Evolutionary conservation across 176 grass and related monocot species (phyloP).

Genomic region (Olyra latifolia): DNA sequence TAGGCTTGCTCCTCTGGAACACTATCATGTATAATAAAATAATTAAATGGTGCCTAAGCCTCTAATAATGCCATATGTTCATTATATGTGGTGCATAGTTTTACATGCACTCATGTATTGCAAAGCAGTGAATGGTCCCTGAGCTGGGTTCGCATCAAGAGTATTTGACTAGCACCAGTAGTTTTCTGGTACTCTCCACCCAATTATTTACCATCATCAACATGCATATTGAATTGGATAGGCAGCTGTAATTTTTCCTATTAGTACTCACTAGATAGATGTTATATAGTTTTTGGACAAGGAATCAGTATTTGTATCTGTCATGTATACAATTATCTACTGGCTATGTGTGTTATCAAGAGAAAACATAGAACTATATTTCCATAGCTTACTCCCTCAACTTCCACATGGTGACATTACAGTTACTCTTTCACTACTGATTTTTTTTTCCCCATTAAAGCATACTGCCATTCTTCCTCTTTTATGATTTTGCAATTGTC

Average conservation of each 20-base stretch:
- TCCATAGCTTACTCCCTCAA: background rate
- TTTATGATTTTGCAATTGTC: background rate
- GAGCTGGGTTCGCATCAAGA: slow-evolving; percentile 8
- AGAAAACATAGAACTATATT: background rate
- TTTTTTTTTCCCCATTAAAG: background rate
- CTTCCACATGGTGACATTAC: background rate
- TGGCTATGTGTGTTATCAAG: background rate
- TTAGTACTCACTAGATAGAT: background rate
- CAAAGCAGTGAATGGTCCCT: background rate
- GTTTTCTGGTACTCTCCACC: background rate
- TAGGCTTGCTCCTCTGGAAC: background rate
- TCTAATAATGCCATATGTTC: slow-evolving; percentile 21
- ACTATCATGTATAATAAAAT: background rate
- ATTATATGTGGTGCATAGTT: background rate
- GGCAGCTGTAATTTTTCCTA: background rate
- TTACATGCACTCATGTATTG: background rate
- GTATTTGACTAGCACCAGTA: background rate
- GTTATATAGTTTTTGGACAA: background rate
- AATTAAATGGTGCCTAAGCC: slow-evolving; percentile 9
- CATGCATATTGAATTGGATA: background rate
- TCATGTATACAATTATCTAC: background rate
- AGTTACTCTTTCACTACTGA: background rate
- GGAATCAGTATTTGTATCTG: background rate
- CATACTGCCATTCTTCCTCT: background rate
- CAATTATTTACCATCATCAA: background rate